phyloP scores from a whole-genome alignment of 768 basidiomycete species.

The Strobilomyces dryophilus region DNA sequence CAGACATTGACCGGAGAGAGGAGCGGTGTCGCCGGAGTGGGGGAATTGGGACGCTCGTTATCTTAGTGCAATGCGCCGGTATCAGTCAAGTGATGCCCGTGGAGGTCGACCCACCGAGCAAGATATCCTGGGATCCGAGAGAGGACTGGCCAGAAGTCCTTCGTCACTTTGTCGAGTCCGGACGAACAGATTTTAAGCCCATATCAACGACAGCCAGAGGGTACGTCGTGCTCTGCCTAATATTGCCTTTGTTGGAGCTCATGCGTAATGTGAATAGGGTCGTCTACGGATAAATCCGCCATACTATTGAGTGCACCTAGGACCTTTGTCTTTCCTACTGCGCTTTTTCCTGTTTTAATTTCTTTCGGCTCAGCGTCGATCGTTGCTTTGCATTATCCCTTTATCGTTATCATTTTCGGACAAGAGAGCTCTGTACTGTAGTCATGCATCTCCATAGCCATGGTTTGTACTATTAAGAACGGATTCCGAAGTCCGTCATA shows the following conservation, averaged over 20 bases:
- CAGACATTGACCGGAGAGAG: constrained; percentile 75
- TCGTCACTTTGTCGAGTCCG: constrained; percentile 65
- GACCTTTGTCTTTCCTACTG: constrained; percentile 9
- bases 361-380: constrained; percentile 22
- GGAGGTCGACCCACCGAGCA: constrained; percentile 74
- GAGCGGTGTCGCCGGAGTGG: constrained; percentile 72
- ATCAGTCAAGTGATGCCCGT: constrained; percentile 84
- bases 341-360: background rate
- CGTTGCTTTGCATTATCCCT: constrained; percentile 24
- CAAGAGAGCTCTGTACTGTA: constrained; percentile 21
- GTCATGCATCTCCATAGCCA: constrained; percentile 23
- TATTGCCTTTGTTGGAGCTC: constrained; percentile 2
- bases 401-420: constrained; percentile 25
- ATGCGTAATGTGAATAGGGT: constrained; percentile 28
- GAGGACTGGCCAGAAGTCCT: constrained; percentile 72
- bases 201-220: constrained; percentile 73
- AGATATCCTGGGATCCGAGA: constrained; percentile 71
- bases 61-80: constrained; percentile 72
- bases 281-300: constrained; percentile 37
- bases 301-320: constrained; percentile 4
- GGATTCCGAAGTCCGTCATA: constrained; percentile 18
- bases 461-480: constrained; percentile 24
- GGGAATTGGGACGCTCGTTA: constrained; percentile 70
- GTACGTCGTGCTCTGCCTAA: constrained; percentile 41
- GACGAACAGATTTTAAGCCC: constrained; percentile 77